phyloP scores from a whole-genome alignment of 2,329 filamentous ascomycete species.

The Curvularia spicifera region DNA sequence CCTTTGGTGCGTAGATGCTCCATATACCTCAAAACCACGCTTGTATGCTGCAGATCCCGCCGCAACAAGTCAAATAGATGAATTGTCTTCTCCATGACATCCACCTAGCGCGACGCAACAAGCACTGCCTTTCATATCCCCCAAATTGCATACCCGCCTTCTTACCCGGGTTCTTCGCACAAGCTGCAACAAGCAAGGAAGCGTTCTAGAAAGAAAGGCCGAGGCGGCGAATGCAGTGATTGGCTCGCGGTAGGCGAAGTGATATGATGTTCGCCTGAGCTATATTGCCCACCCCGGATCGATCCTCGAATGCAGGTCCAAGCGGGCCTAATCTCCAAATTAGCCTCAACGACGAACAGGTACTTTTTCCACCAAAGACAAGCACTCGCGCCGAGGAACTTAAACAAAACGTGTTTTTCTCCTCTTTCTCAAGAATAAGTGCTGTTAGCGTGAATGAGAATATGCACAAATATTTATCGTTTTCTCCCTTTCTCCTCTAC shows the following conservation, averaged over 20 bases:
- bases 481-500: neutral
- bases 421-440: neutral
- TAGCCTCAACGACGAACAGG: conserved; percentile 18
- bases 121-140: conserved; percentile 9
- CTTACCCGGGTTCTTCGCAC: conserved; percentile 15
- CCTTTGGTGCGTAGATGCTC: conserved; percentile 4
- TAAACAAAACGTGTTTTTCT: neutral
- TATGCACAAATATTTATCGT: neutral
- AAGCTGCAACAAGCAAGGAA: conserved; percentile 4
- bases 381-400: neutral
- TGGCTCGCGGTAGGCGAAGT: conserved; percentile 2
- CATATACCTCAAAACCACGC: conserved; percentile 8
- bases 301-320: conserved; percentile 38
- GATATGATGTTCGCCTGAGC: conserved; percentile 8
- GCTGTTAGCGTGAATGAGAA: neutral
- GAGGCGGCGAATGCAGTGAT: conserved; percentile 1
- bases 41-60: neutral
- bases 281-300: conserved; percentile 26
- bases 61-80: conserved; percentile 10
- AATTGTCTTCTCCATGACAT: conserved; percentile 9
- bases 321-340: conserved; percentile 38
- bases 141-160: conserved; percentile 13
- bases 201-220: conserved; percentile 13
- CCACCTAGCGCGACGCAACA: conserved; percentile 8
- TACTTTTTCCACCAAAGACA: conserved; percentile 14